These are phyloP conservation scores for Zarea fungicola DNA, from an alignment of 2,329 filamentous ascomycete species.

Conservation along the genomic window DNA sequence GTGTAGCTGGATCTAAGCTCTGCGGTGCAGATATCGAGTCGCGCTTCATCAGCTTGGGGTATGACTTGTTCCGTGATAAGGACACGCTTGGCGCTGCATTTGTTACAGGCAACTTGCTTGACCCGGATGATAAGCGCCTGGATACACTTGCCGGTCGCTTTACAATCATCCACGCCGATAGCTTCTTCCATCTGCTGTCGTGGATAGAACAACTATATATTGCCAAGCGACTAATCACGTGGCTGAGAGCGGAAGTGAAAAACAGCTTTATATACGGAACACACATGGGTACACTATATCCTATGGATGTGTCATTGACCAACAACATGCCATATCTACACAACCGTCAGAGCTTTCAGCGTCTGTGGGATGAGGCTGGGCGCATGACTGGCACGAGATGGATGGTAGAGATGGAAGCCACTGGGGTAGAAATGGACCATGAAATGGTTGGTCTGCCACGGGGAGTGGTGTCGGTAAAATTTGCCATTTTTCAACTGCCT, in stretches of 20 bases:
- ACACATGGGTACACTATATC: conserved; percentile 38
- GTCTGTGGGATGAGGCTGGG: conserved; percentile 50
- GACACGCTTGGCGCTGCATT: conserved; percentile 42
- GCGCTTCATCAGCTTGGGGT: conserved; percentile 52
- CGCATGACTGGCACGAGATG: conserved; percentile 43
- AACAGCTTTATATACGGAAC: conserved; percentile 46
- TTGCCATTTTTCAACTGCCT: conserved; percentile 12
- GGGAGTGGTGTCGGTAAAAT: conserved; percentile 5
- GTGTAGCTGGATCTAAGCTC: conserved; percentile 42
- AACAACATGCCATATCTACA: conserved; percentile 38
- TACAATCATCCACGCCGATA: conserved; percentile 44
- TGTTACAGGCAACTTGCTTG: conserved; percentile 45
- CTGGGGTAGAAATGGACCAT: background rate
- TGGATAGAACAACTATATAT: conserved; percentile 43
- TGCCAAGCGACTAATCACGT: conserved; percentile 38
- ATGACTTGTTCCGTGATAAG: conserved; percentile 59
- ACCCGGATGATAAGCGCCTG: conserved; percentile 32
- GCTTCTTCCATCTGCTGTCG: conserved; percentile 47
- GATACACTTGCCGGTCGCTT: conserved; percentile 33
- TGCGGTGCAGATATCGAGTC: conserved; percentile 44
- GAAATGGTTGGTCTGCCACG: background rate
- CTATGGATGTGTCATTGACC: conserved; percentile 19
- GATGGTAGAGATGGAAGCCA: conserved; percentile 38
- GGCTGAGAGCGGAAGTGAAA: conserved; percentile 38
- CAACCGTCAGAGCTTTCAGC: conserved; percentile 44